Evolutionary conservation across 805 yeast genomes (phyloP).

Genomic region (Saturnispora gosingensis): DNA sequence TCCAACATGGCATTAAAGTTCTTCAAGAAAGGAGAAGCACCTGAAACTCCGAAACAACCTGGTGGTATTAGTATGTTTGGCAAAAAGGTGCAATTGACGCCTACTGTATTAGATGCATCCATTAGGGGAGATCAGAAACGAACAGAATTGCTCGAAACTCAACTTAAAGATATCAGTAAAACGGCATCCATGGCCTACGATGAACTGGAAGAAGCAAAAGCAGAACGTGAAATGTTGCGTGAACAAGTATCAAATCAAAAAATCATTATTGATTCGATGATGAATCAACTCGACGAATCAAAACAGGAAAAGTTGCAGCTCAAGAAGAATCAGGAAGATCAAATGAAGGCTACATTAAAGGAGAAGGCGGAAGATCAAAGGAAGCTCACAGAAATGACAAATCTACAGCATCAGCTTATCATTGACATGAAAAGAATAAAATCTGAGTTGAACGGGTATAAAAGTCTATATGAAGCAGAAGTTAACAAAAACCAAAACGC

Average conservation of each 20-base stretch:
- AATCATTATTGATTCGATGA: constrained; percentile 16
- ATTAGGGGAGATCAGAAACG: constrained; percentile 19
- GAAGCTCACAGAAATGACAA: not conserved
- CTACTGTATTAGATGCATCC: constrained; percentile 17
- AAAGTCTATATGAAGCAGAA: constrained; percentile 1
- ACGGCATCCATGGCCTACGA: constrained; percentile 24
- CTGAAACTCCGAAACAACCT: constrained; percentile 9
- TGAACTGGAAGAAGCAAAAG: constrained; percentile 18
- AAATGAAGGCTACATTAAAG: not conserved
- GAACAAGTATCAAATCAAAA: constrained; percentile 25
- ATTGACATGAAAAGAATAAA: constrained; percentile 6
- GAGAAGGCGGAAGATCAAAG: not conserved
- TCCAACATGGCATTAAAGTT: constrained; percentile 4
- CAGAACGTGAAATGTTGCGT: constrained; percentile 16
- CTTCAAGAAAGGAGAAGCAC: constrained; percentile 5
- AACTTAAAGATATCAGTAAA: constrained; percentile 18
- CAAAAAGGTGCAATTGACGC: constrained; percentile 10
- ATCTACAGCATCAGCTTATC: constrained; percentile 2
- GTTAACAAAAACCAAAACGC: not conserved
- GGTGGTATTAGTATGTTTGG: not conserved
- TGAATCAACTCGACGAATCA: constrained; percentile 16
- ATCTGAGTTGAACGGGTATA: constrained; percentile 3
- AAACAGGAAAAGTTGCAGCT: constrained; percentile 2
- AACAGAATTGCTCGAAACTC: constrained; percentile 15
- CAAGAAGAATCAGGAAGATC: constrained; percentile 8